A percentile compares a stretch with the other conserved stretches of the same genome.
These are phyloP conservation scores for Microstegium vimineum DNA, from an alignment of 176 grass and related monocot genomes.

Conservation along the genomic window DNA sequence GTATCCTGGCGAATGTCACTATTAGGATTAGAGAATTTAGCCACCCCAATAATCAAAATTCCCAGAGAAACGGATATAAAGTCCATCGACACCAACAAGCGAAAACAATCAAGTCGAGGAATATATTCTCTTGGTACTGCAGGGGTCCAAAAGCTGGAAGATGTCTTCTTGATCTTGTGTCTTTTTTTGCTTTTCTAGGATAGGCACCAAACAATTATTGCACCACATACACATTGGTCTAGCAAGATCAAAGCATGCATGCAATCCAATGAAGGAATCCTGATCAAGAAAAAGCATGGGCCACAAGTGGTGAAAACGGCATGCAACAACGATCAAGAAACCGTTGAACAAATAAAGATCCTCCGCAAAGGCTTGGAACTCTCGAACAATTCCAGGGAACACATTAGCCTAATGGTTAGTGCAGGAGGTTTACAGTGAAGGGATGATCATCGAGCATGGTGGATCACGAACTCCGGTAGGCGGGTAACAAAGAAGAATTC, in stretches of 20 bases:
- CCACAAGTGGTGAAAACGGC: neutral
- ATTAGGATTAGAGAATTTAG: constrained; percentile 20
- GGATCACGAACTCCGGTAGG: neutral
- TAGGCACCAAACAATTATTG: constrained; percentile 41
- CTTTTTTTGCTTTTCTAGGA: constrained; percentile 48
- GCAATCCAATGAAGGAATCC: constrained; percentile 17
- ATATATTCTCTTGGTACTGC: constrained; percentile 51
- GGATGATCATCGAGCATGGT: constrained; percentile 36
- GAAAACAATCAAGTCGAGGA: constrained; percentile 45
- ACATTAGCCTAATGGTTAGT: neutral
- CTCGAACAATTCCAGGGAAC: neutral
- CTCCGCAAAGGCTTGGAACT: neutral
- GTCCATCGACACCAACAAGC: constrained; percentile 27
- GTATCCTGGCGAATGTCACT: constrained; percentile 34
- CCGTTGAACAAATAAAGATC: neutral
- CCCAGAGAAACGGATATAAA: constrained; percentile 19
- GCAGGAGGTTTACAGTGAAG: constrained; percentile 28
- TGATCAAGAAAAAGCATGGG: constrained; percentile 34
- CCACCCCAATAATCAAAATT: constrained; percentile 14
- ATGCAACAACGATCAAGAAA: neutral
- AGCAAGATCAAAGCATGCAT: constrained; percentile 10
- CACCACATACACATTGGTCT: constrained; percentile 6
- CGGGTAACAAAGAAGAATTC: neutral
- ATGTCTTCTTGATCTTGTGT: constrained; percentile 37
- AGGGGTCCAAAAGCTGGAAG: constrained; percentile 42